Evolutionary conservation across 2,329 filamentous ascomycete genomes (phyloP).

Genomic region (Elsinoe fawcettii): DNA sequence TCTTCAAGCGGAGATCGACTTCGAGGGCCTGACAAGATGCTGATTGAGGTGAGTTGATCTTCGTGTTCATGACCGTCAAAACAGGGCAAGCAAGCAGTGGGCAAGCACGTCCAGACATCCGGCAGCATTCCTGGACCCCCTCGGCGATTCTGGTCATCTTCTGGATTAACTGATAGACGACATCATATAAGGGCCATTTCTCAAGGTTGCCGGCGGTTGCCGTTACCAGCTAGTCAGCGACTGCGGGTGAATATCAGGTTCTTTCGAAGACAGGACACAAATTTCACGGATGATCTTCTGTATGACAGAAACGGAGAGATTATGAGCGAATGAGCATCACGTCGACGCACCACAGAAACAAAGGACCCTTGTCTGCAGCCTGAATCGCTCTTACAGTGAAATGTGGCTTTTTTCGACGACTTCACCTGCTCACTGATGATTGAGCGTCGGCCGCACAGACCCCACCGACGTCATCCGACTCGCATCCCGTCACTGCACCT

Average conservation of each 20-base stretch:
- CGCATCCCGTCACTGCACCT: conserved; percentile 8
- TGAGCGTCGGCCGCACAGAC: not conserved
- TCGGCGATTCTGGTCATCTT: not conserved
- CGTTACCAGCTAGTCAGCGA: not conserved
- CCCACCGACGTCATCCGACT: conserved; percentile 13
- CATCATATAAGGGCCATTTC: not conserved
- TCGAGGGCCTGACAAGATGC: not conserved
- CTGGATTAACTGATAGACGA: not conserved
- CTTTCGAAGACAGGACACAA: not conserved
- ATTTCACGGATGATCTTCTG: not conserved
- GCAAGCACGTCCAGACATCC: not conserved
- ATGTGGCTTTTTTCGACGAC: not conserved
- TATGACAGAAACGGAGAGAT: not conserved
- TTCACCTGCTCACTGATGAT: not conserved
- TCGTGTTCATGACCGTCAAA: not conserved
- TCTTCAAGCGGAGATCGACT: conserved; percentile 1
- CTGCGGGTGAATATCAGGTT: not conserved
- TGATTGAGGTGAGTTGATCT: conserved; percentile 11
- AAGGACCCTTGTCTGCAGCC: not conserved
- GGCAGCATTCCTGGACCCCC: not conserved
- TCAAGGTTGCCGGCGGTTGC: not conserved
- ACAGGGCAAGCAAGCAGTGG: not conserved
- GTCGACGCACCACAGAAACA: conserved; percentile 5
- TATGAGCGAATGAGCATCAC: not conserved
- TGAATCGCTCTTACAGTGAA: not conserved